Base-by-base conservation (phyloP, 768 basidiomycete species). In the Tulasnella sp. region DNA sequence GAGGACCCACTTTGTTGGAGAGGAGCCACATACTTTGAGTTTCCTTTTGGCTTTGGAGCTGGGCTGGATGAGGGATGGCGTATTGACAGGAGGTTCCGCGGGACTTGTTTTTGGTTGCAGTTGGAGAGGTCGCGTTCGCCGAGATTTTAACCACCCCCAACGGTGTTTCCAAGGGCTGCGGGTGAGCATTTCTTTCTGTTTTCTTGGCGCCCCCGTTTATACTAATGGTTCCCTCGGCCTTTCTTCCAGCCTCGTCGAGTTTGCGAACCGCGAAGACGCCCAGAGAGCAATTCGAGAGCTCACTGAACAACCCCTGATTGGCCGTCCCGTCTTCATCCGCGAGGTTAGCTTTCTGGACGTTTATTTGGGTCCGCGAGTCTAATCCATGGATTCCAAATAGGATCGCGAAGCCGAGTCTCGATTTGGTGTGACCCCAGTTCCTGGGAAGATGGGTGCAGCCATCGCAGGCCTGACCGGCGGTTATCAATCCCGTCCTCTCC, bases 61-160 rank as follows among this genome's bases (percentile, higher is more conserved):
- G 73, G 73, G 84, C 84, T 84, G 86, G 87, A 83, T 83, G 89
- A 85, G 79, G 84, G 80, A 85, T 92, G 89, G 88, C 20, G 55
- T 75, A 75, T 75, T 75, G 75, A 75, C 55, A 32, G 55, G 75
- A 75, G 91, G 91, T 89, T 93, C 92, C 88, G 90, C 48, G 48
- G 75, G 75, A 75, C 75, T 72, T 75, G 75, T 75, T 89, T 91
- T 88, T 90, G 91, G 91, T 88, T 89, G 90, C 91, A 97, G 97
- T 95, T 91, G 97, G 97, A 89, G 96, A 96, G 89, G 96, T 98
- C 84, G 92, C 97, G 85, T 99, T 99, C 91, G 94, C 97, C 90
- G 97, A 99, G 91, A 95, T 99, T 82, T 91, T 99, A 83, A 88
- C 96, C 82, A 98, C 98, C 7, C 97, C 97, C 20, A 96, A 93